These are phyloP conservation scores for Acanthamoeba divionensis DNA, from an alignment of 208 protist species.

Conservation along the genomic window DNA sequence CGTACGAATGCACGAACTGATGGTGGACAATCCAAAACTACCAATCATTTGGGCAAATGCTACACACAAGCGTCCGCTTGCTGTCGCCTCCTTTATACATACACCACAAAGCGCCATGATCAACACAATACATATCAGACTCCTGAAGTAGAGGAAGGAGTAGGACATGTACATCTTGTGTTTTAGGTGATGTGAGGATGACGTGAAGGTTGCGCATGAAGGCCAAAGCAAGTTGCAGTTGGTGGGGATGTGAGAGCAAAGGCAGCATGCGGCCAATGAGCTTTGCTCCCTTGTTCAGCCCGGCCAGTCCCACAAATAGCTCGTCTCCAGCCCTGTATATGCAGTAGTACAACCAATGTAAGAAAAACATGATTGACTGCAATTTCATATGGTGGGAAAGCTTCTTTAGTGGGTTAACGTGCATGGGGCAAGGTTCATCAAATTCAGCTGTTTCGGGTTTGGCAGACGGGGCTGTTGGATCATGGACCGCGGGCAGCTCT, in stretches of 20 bases:
- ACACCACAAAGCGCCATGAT: not conserved
- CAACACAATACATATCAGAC: not conserved
- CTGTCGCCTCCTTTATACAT: not conserved
- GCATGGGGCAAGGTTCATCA: too few species aligned
- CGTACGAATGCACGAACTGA: not conserved
- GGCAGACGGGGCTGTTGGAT: too few species aligned
- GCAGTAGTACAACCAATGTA: not conserved
- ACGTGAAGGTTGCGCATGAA: constrained; percentile 21
- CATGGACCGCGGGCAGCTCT: too few species aligned
- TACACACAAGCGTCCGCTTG: not conserved
- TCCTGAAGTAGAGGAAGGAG: not conserved
- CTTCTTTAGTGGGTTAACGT: too few species aligned
- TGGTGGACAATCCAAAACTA: not conserved
- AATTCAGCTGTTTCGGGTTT: too few species aligned
- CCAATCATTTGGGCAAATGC: not conserved
- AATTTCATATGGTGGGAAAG: too few species aligned
- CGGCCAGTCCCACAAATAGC: not conserved
- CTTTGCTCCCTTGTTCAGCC: not conserved
- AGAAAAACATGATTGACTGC: not conserved
- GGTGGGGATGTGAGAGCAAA: not conserved
- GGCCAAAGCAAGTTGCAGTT: not conserved
- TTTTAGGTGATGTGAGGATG: constrained; percentile 18
- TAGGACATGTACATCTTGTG: not conserved
- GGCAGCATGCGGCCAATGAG: not conserved
- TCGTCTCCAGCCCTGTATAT: constrained; percentile 9